phyloP scores from a whole-genome alignment of 1,284 basidiomycete species.

The Malassezia sympodialis region DNA sequence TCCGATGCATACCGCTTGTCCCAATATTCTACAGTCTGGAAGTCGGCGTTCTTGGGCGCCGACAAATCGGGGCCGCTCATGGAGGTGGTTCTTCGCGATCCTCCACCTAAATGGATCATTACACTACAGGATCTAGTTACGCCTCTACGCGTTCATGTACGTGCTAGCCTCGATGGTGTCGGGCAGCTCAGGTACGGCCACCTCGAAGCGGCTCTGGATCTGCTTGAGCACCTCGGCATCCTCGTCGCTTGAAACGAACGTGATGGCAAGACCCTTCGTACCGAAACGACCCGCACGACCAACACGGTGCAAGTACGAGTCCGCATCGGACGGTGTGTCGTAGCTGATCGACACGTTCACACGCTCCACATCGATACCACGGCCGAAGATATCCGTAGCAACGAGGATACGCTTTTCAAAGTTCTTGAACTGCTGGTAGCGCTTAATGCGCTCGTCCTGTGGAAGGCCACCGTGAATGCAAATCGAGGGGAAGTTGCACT shows the following conservation, averaged over 20 bases:
- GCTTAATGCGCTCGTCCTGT: constrained; percentile 90
- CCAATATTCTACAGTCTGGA: constrained; percentile 34
- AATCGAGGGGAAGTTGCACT: constrained; percentile 97
- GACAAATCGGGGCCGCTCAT: background rate
- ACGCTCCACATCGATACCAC: constrained; percentile 48
- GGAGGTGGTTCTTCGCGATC: background rate
- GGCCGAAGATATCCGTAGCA: constrained; percentile 47
- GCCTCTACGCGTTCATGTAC: constrained; percentile 47
- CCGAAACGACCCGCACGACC: constrained; percentile 98
- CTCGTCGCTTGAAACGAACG: constrained; percentile 80
- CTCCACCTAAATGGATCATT: constrained; percentile 1
- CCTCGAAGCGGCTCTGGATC: constrained; percentile 84
- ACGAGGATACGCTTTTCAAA: constrained; percentile 82
- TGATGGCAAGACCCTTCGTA: constrained; percentile 98
- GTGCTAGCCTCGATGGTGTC: constrained; percentile 70
- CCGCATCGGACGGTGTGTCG: constrained; percentile 90
- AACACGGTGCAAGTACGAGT: constrained; percentile 96
- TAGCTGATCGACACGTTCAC: constrained; percentile 48
- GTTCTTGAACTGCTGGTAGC: constrained; percentile 98
- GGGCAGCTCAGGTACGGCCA: constrained; percentile 83
- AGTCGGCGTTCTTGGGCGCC: constrained; percentile 27
- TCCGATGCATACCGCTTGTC: constrained; percentile 30
- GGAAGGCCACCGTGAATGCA: constrained; percentile 87
- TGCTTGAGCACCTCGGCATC: constrained; percentile 86
- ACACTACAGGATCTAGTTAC: constrained; percentile 4